Base-by-base conservation (phyloP, 495 filamentous ascomycete genomes). In the Xylaria venustula region DNA sequence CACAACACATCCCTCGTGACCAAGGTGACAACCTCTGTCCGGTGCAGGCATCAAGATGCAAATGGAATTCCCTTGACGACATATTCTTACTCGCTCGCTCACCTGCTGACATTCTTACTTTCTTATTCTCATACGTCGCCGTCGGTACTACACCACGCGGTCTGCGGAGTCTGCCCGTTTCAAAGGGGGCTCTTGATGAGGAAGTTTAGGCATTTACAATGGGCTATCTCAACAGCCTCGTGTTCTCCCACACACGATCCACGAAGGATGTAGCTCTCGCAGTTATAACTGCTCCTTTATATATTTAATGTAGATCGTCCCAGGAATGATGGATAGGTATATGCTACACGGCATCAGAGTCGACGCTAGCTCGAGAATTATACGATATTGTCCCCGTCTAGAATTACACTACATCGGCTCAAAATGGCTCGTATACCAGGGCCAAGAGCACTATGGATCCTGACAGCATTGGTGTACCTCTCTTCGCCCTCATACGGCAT, bases 281-380 rank as follows among this genome's bases (percentile, higher is more conserved):
- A 5, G n/a, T 37, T 8, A 19, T 2, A 47, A 25, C 7, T 15
- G 7, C 8, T 19, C 42, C 42, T 57, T 34, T 23, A n/a, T 46
- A 57, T 57, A 57, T 45, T 46, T 47, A 57, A 20, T 22, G 54
- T 48, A 57, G 54, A 57, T 48, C 28, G 2, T 20, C 41, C 54
- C 42, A 7, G 14, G 20, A 34, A 48, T 28, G 9, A 58, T 48
- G 54, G 30, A 3, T 19, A 19, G 34, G 26, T 51, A 30, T 28
- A 50, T 9, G 9, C 3, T 20, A 22, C 36, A 14, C 19, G 46
- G 22, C 15, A 41, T 40, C 4, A 0, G 5, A 2, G n/a, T 59
- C 26, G 34, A 20, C 7, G 20, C 46, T 15, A 23, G n/a, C 28
- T 42, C 20, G 7, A 30, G 23, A 42, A 9, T n/a, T 28, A n/a